Evolutionary conservation across 257 asterid species (phyloP).

Genomic region (Solanum paucissectum): DNA sequence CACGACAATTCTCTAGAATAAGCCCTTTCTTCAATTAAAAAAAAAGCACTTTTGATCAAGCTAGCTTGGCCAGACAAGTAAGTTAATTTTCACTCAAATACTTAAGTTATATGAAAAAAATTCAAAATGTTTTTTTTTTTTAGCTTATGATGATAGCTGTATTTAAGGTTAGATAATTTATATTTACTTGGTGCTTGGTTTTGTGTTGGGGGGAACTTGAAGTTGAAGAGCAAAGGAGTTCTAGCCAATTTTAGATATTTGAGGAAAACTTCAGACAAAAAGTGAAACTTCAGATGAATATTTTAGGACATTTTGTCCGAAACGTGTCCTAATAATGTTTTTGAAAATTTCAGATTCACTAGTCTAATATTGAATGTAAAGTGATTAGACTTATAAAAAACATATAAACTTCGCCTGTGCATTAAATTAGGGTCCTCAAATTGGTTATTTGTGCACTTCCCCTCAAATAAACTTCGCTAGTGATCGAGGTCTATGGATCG

Average conservation of each 20-base stretch:
- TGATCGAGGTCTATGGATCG: background rate
- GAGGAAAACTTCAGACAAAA: background rate
- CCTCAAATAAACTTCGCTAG: background rate
- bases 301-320: background rate
- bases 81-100: background rate
- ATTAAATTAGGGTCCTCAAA: background rate
- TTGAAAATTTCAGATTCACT: background rate
- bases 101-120: too few relatives aligned
- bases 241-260: background rate
- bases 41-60: background rate
- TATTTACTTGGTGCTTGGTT: background rate
- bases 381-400: background rate
- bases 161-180: background rate
- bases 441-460: too few relatives aligned
- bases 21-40: background rate
- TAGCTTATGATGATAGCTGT: too few relatives aligned
- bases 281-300: background rate
- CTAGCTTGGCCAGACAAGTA: background rate
- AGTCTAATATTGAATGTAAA: background rate
- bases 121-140: too few relatives aligned
- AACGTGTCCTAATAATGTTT: background rate
- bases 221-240: background rate
- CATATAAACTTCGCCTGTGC: background rate
- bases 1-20: background rate
- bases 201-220: background rate